A percentile compares a stretch with the other conserved stretches of the same genome.
Conservation (phyloP, 371 early-diverging fungal genomes). For the Mortierella sp. region DNA sequence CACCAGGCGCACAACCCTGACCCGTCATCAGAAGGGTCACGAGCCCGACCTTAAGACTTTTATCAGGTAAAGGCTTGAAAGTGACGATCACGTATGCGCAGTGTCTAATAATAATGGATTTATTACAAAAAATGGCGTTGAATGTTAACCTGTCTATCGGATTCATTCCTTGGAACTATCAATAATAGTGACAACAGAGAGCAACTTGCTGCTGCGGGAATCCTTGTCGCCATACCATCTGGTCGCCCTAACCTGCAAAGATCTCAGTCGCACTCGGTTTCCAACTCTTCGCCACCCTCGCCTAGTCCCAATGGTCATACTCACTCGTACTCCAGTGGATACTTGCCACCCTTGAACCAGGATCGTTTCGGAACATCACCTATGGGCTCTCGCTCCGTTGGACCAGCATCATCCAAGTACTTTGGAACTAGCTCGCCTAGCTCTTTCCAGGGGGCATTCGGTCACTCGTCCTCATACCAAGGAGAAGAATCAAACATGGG, state of each 20-base stretch:
- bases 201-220: conserved; percentile 53
- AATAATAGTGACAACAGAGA: conserved; percentile 47
- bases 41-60: conserved; percentile 53
- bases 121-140: neutral
- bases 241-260: conserved; percentile 48
- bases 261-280: conserved; percentile 38
- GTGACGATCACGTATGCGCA: neutral
- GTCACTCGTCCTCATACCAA: conserved; percentile 17
- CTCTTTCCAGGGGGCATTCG: conserved; percentile 34
- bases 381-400: conserved; percentile 34
- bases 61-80: conserved; percentile 32
- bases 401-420: conserved; percentile 42
- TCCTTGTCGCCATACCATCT: conserved; percentile 36
- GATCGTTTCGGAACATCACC: conserved; percentile 45
- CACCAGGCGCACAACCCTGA: conserved; percentile 74
- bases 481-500: conserved; percentile 27
- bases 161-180: neutral
- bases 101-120: neutral
- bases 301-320: conserved; percentile 35
- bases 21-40: conserved; percentile 70
- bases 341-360: conserved; percentile 40
- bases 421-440: conserved; percentile 57
- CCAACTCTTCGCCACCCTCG: conserved; percentile 48
- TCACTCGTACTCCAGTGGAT: conserved; percentile 34
- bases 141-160: neutral